phyloP scores from a whole-genome alignment of 345 rosid species.

The Eucalyptus tenuipes region DNA sequence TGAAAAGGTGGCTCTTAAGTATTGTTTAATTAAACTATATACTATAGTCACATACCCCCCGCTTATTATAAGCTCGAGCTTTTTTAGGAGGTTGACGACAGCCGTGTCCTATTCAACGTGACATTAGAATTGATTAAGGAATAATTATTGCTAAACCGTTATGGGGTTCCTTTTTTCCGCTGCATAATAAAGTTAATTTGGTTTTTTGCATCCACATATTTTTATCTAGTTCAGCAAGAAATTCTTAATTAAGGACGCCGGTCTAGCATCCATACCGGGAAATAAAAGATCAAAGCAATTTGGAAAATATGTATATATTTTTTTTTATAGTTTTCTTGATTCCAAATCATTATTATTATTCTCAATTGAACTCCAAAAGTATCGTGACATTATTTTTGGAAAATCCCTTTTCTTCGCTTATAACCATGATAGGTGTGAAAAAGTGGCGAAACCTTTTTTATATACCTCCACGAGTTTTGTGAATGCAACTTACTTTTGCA shows the following conservation, averaged over 20 bases:
- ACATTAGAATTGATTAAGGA: background rate
- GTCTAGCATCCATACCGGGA: background rate
- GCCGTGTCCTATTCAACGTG: background rate
- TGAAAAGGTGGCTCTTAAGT: background rate
- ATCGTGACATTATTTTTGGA: background rate
- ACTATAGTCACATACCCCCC: background rate
- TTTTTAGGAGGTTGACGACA: background rate
- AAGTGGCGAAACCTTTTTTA: no score
- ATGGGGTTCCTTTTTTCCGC: background rate
- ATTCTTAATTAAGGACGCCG: background rate
- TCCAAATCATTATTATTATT: background rate
- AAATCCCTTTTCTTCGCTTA: background rate
- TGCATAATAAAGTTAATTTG: background rate
- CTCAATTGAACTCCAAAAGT: background rate
- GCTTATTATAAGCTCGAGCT: background rate
- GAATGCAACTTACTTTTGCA: background rate
- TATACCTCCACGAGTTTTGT: background rate
- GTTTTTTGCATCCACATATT: background rate
- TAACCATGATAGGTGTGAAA: background rate
- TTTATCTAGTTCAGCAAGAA: background rate
- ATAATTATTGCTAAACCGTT: background rate
- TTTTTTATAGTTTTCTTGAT: background rate
- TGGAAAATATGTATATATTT: background rate
- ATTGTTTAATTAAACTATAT: background rate
- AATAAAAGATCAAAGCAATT: background rate